These are phyloP conservation scores for Agaricus bisporus DNA, from an alignment of 768 basidiomycete species.

Conservation along the genomic window DNA sequence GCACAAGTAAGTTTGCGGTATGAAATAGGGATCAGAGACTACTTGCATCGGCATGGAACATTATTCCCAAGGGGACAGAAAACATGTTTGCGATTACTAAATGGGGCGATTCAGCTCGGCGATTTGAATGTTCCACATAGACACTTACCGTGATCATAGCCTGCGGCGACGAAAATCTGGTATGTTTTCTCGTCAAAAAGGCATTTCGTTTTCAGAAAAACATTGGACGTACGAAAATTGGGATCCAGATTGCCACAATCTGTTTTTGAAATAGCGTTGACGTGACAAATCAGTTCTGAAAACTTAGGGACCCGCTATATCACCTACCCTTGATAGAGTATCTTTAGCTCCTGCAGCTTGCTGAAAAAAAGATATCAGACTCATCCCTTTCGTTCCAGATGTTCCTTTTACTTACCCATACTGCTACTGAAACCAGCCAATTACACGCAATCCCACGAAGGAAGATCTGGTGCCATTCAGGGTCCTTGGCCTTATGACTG, in stretches of 20 bases:
- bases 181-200: neutral
- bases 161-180: conserved; percentile 65
- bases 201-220: no score
- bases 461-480: conserved; percentile 69
- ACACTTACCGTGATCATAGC: conserved; percentile 60
- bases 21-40: neutral
- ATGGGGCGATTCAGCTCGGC: neutral
- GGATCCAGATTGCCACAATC: conserved; percentile 65
- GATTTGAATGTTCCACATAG: neutral
- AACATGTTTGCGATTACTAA: conserved; percentile 74
- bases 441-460: conserved; percentile 72
- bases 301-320: neutral
- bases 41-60: conserved; percentile 62
- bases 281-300: neutral
- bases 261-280: conserved; percentile 14
- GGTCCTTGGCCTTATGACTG: conserved; percentile 59
- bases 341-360: conserved; percentile 66
- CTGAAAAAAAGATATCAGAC: conserved; percentile 25
- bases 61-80: conserved; percentile 62
- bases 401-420: conserved; percentile 69
- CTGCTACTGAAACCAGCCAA: conserved; percentile 67
- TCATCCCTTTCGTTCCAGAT: neutral
- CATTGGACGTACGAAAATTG: conserved; percentile 52
- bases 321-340: conserved; percentile 56
- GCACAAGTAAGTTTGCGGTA: conserved; percentile 1